A percentile compares a stretch with the other conserved stretches of the same genome.
These are phyloP conservation scores for Moesziomyces antarcticus DNA, from an alignment of 1,284 basidiomycete species.

Conservation along the genomic window DNA sequence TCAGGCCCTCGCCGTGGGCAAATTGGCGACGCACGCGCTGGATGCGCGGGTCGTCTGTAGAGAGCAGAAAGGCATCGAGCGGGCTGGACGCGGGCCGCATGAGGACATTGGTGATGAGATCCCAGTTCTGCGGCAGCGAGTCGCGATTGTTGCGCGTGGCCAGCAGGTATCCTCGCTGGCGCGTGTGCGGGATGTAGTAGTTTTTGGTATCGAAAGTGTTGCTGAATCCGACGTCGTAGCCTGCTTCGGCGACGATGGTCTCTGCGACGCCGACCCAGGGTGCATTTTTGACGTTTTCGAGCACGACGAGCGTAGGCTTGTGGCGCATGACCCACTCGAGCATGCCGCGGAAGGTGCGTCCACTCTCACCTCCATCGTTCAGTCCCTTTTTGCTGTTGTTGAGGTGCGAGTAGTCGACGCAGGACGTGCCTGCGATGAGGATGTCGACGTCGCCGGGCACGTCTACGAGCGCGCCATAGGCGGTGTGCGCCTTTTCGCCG, in stretches of 20 bases:
- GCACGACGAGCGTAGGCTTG: constrained; percentile 86
- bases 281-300: constrained; percentile 92
- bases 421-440: constrained; percentile 90
- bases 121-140: constrained; percentile 74
- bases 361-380: constrained; percentile 62
- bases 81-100: constrained; percentile 87
- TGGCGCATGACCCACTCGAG: constrained; percentile 89
- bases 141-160: constrained; percentile 52
- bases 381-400: constrained; percentile 87
- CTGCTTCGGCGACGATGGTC: constrained; percentile 77
- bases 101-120: constrained; percentile 75
- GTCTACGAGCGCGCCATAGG: constrained; percentile 84
- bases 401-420: constrained; percentile 93
- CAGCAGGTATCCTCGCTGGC: constrained; percentile 56
- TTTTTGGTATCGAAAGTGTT: constrained; percentile 84
- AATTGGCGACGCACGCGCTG: constrained; percentile 81
- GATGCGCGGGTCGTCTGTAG: constrained; percentile 88
- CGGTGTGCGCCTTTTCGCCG: constrained; percentile 74
- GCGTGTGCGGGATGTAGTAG: constrained; percentile 92
- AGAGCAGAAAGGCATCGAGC: constrained; percentile 89
- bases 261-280: constrained; percentile 83
- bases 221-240: constrained; percentile 78
- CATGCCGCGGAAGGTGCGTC: constrained; percentile 73
- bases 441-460: constrained; percentile 89
- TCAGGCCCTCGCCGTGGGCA: constrained; percentile 54